Conservation (phyloP, 257 asterid species). For the Solanum etuberosum region DNA sequence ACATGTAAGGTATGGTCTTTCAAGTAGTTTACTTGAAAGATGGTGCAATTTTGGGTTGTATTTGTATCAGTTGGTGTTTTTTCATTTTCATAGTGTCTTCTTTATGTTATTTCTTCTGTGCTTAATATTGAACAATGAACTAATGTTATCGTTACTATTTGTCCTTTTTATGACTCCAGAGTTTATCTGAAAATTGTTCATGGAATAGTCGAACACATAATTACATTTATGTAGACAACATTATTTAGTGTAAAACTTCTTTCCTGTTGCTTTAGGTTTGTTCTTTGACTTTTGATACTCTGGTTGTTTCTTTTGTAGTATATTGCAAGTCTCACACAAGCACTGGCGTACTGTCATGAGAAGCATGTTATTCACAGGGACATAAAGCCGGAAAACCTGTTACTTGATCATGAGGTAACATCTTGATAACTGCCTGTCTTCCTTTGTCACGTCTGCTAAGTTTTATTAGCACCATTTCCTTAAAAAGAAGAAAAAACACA, state of each 20-base stretch:
- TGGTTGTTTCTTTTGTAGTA: slow-evolving; percentile 28
- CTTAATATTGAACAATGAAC: background rate
- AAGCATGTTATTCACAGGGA: slow-evolving; percentile 96
- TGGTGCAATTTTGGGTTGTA: background rate
- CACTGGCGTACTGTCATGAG: slow-evolving; percentile 82
- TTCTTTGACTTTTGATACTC: slow-evolving; percentile 1
- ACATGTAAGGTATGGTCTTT: background rate
- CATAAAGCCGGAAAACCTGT: slow-evolving; percentile 93
- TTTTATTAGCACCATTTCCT: background rate
- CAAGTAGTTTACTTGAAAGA: background rate
- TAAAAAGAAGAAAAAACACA: background rate
- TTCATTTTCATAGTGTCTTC: rapidly evolving
- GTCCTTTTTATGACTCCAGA: background rate
- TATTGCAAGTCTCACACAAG: slow-evolving; percentile 75
- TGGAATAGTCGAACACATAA: background rate
- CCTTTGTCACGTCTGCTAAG: background rate
- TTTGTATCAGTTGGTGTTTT: background rate
- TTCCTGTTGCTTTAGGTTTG: background rate
- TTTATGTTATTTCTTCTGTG: background rate
- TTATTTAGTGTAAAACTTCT: background rate
- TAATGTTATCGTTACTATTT: background rate
- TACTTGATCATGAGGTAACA: slow-evolving; percentile 91
- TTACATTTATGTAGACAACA: background rate
- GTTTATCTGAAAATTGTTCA: background rate
- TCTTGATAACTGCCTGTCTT: background rate